Evolutionary conservation across 2,329 filamentous ascomycete genomes (phyloP), one percentile per base, ranked within the genome.

Genomic region (Aureobasidium sp.): DNA sequence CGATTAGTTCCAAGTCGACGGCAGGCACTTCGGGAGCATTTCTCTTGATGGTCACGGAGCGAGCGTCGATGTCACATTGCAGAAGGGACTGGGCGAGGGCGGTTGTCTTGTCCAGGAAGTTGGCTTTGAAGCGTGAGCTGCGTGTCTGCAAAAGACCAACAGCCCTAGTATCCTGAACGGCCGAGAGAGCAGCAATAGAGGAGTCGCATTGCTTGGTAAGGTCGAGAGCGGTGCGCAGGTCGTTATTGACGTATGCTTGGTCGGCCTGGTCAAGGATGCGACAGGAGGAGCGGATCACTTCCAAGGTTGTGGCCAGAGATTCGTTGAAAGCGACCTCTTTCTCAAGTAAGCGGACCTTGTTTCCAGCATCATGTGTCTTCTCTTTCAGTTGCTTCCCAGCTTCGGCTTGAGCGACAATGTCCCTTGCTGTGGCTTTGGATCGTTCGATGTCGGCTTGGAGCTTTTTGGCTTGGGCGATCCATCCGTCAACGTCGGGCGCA

Each of bases 371-470:
- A 42, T 89, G 83, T 0, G 88, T 86, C 63, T 84, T 78, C 53
- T 82, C 81, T 52, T 88, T 79, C 27, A 90, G 77, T 45, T 79
- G 77, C 64, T 85, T 84, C 14, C 87, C 85, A 31, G 81, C 83
- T 69, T 93, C 88, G 58, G 91, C 87, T 68, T 91, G 84, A 48
- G 86, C 82, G 5, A 93, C 83, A 63, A 97, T 95, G 62, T 91
- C 86, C 69, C 86, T 86, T 24, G 93, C 91, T 39, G 91, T 86
- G 17, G 84, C 82, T 69, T 90, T 87, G 27, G 91, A 93, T 50
- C 85, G 83, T 68, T 90, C 85, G 66, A 97, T 93, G 70, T 97
- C 93, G 64, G 87, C 83, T 72, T 96, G 90, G 8, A 97, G 82
- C 58, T 87, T 85, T 74, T 90, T 90, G 52, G 92, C 91, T 73